phyloP scores from a whole-genome alignment of 2,329 filamentous ascomycete genomes.

The Aspergillus oerlinghausenensis region DNA sequence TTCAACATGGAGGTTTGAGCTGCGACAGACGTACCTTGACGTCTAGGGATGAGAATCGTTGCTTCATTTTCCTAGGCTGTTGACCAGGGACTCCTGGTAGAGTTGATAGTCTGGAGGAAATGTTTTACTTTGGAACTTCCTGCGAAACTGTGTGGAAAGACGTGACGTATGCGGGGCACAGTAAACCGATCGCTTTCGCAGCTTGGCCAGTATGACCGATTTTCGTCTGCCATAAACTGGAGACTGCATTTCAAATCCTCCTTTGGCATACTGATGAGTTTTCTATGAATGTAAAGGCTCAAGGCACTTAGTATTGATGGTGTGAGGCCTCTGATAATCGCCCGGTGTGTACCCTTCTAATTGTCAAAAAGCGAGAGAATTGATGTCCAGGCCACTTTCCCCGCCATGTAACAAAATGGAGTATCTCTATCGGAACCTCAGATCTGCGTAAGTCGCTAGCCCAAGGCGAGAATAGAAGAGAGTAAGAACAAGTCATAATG shows the following conservation, averaged over 20 bases:
- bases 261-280: background rate
- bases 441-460: background rate
- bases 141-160: constrained; percentile 2
- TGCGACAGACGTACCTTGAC: constrained; percentile 44
- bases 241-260: background rate
- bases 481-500: constrained; percentile 14
- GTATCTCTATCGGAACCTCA: constrained; percentile 23
- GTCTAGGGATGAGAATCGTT: constrained; percentile 55
- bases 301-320: background rate
- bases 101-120: constrained; percentile 3
- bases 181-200: constrained; percentile 4
- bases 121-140: constrained; percentile 16
- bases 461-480: constrained; percentile 7
- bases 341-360: background rate
- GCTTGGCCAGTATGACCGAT: constrained; percentile 5
- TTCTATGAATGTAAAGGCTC: background rate
- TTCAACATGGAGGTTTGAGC: background rate
- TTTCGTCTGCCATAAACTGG: background rate
- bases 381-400: background rate
- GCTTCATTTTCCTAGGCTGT: constrained; percentile 46
- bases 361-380: background rate
- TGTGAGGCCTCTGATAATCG: background rate
- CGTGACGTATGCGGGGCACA: constrained; percentile 38
- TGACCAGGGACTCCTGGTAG: constrained; percentile 8
- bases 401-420: constrained; percentile 4